These are phyloP conservation scores for Claviceps humidiphila DNA, from an alignment of 2,329 filamentous ascomycete genomes.

Conservation along the genomic window DNA sequence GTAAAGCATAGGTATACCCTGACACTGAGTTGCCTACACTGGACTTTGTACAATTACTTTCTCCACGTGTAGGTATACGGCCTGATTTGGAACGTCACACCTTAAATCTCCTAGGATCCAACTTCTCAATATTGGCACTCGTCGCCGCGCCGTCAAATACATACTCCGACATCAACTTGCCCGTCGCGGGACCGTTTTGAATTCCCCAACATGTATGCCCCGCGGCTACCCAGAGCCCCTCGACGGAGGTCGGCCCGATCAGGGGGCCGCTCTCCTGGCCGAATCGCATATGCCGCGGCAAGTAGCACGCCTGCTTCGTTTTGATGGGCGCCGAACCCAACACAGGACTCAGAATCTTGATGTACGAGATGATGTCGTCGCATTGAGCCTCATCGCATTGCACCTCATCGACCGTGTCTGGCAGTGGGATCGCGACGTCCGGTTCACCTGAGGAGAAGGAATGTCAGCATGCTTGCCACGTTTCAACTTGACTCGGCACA, in stretches of 20 bases:
- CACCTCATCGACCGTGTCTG: slow-evolving; percentile 62
- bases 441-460: slow-evolving; percentile 45
- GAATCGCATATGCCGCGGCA: slow-evolving; percentile 59
- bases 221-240: slow-evolving; percentile 67
- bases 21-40: no score
- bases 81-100: slow-evolving; percentile 20
- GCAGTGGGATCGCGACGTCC: slow-evolving; percentile 62
- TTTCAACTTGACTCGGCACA: background rate
- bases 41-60: no score
- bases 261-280: slow-evolving; percentile 56
- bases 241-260: slow-evolving; percentile 59
- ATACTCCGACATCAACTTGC: slow-evolving; percentile 67
- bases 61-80: background rate
- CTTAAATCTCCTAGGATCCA: slow-evolving; percentile 55
- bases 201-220: slow-evolving; percentile 98
- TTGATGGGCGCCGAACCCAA: slow-evolving; percentile 57
- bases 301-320: slow-evolving; percentile 79
- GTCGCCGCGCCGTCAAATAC: slow-evolving; percentile 58
- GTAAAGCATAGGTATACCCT: no score
- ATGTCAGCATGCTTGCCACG: background rate
- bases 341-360: slow-evolving; percentile 50
- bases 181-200: slow-evolving; percentile 84
- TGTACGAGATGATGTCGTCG: slow-evolving; percentile 74
- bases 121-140: slow-evolving; percentile 50
- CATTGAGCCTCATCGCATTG: slow-evolving; percentile 62